A percentile compares a stretch with the other conserved stretches of the same genome.
phyloP scores from a whole-genome alignment of 176 grass and related monocot species.

The Saccharum officinarum region DNA sequence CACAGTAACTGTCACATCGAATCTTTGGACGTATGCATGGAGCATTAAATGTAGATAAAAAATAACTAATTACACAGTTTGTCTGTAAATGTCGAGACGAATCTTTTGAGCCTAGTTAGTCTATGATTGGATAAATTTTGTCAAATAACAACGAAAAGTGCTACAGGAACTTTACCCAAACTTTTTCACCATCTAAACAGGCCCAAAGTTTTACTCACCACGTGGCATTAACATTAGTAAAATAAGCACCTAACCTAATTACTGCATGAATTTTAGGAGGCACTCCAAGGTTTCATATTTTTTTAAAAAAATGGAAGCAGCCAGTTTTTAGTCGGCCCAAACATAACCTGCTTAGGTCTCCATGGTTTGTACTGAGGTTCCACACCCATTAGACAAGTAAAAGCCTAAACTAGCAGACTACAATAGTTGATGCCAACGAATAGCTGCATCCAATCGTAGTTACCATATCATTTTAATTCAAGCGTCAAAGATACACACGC shows the following conservation, averaged over 20 bases:
- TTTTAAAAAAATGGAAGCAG: neutral
- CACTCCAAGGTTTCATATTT: neutral
- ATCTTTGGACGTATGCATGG: too few relatives aligned
- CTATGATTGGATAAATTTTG: too few relatives aligned
- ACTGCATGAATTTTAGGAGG: neutral
- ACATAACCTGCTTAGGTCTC: conserved; percentile 12
- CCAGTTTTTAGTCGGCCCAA: neutral
- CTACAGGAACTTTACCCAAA: too few relatives aligned
- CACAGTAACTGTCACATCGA: too few relatives aligned
- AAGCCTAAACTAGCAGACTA: neutral
- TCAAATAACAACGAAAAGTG: too few relatives aligned
- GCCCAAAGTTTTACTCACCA: neutral
- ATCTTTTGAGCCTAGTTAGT: too few relatives aligned
- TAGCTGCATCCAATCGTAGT: neutral
- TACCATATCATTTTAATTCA: neutral
- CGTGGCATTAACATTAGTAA: neutral
- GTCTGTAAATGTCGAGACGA: too few relatives aligned
- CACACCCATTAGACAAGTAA: neutral
- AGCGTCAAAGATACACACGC: neutral
- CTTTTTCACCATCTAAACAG: too few relatives aligned
- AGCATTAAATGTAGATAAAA: too few relatives aligned
- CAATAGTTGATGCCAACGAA: neutral
- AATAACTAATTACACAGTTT: too few relatives aligned
- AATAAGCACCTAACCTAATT: conserved; percentile 1
- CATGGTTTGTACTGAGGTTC: neutral